A percentile compares a stretch with the other conserved stretches of the same genome.
These are phyloP conservation scores for Chlorella sp. DNA, from an alignment of 139 green algal species.

Conservation along the genomic window DNA sequence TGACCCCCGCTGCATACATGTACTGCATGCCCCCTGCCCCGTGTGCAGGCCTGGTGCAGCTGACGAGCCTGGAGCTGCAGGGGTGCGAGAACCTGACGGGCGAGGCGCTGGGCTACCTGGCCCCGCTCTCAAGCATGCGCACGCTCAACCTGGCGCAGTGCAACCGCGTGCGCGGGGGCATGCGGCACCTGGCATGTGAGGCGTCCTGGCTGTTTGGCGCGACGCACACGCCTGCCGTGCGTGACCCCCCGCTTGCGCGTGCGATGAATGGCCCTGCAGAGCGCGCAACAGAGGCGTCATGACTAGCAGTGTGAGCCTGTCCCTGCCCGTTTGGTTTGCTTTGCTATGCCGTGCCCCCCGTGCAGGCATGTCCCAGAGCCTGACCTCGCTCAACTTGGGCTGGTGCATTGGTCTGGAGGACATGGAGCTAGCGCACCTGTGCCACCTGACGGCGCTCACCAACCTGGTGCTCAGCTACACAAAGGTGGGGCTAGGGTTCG, in stretches of 20 bases:
- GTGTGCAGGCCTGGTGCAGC: background rate
- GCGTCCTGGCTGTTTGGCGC: too few species aligned
- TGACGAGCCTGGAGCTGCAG: background rate
- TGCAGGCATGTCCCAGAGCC: background rate
- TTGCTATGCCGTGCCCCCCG: too few species aligned
- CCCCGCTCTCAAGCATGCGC: background rate
- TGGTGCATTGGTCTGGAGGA: background rate
- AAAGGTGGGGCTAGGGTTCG: background rate
- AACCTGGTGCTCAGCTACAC: background rate
- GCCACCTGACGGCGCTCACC: background rate
- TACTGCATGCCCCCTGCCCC: too few species aligned
- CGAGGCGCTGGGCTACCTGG: background rate
- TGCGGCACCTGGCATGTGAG: background rate
- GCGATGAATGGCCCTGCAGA: too few species aligned
- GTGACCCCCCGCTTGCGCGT: too few species aligned
- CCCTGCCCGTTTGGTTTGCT: too few species aligned
- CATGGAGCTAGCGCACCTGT: background rate
- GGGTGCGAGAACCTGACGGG: background rate
- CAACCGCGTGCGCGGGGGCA: background rate
- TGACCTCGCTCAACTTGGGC: background rate
- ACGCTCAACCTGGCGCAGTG: background rate
- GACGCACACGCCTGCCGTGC: too few species aligned
- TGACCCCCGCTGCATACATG: too few species aligned
- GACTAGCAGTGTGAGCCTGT: too few species aligned
- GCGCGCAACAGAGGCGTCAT: too few species aligned